These are phyloP conservation scores for Nevesoporus exiguus DNA, from an alignment of 768 basidiomycete genomes.

Conservation along the genomic window DNA sequence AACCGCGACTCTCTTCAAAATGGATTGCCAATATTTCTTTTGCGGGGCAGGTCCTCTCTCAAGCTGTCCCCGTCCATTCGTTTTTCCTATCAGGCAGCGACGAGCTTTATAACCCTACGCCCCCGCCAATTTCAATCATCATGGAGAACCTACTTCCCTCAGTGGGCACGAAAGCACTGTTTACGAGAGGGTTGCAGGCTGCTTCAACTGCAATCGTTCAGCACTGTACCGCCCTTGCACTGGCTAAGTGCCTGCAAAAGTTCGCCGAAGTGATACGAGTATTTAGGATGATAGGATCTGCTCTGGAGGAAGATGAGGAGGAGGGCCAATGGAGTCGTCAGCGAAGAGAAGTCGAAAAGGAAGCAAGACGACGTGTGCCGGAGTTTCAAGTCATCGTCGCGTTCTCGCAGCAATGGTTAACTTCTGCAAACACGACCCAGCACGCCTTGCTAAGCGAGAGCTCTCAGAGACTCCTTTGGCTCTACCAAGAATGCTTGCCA, in stretches of 20 bases:
- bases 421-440: conserved; percentile 38
- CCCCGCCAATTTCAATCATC: conserved; percentile 68
- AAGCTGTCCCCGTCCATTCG: conserved; percentile 61
- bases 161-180: conserved; percentile 60
- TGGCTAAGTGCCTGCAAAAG: conserved; percentile 76
- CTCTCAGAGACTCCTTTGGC: conserved; percentile 75
- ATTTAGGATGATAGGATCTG: conserved; percentile 46
- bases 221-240: conserved; percentile 76
- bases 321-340: conserved; percentile 74
- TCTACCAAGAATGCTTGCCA: conserved; percentile 80
- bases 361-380: conserved; percentile 72
- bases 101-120: conserved; percentile 59
- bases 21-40: conserved; percentile 92
- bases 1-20: conserved; percentile 82
- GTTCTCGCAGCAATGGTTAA: conserved; percentile 57
- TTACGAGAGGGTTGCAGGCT: conserved; percentile 81
- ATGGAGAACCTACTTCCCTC: conserved; percentile 81
- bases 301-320: conserved; percentile 58
- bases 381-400: conserved; percentile 85
- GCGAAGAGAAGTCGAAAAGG: conserved; percentile 66
- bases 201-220: conserved; percentile 67
- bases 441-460: conserved; percentile 70
- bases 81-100: conserved; percentile 52
- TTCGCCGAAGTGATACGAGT: conserved; percentile 49
- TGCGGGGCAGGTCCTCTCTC: conserved; percentile 72